Percentiles rank a stretch among this genome's conserved stretches.
Evolutionary conservation across 352 stramenopile genomes (phyloP).

Genomic region (Phytophthora quininea): DNA sequence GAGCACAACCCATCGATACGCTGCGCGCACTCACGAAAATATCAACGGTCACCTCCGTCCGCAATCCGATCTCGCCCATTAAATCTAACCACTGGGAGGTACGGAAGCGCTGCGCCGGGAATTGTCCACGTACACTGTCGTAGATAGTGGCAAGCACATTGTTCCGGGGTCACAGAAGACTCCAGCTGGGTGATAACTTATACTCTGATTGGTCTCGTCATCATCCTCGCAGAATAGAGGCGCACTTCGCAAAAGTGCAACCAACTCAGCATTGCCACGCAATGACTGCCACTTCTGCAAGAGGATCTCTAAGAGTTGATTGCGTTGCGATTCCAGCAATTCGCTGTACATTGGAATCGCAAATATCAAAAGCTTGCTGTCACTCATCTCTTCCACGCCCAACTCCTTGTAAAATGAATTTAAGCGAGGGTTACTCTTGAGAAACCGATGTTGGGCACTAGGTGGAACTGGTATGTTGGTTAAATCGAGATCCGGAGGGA

Average conservation of each 20-base stretch:
- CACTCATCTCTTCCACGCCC: slow-evolving; percentile 76
- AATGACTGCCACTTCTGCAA: slow-evolving; percentile 64
- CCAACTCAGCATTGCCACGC: slow-evolving; percentile 58
- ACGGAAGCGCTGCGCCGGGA: slow-evolving; percentile 58
- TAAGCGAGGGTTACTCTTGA: slow-evolving; percentile 69
- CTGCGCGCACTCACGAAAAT: slow-evolving; percentile 83
- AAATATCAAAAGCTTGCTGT: slow-evolving; percentile 77
- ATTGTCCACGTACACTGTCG: slow-evolving; percentile 51
- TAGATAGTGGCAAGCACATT: slow-evolving; percentile 80
- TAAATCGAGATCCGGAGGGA: slow-evolving; percentile 69
- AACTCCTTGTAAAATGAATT: slow-evolving; percentile 83
- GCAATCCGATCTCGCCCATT: slow-evolving; percentile 84
- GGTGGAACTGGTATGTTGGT: slow-evolving; percentile 60
- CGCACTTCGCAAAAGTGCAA: slow-evolving; percentile 47
- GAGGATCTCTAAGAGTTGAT: slow-evolving; percentile 62
- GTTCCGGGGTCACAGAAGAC: slow-evolving; percentile 86
- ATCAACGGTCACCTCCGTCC: slow-evolving; percentile 74
- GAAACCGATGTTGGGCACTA: slow-evolving; percentile 61
- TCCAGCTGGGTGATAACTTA: slow-evolving; percentile 46
- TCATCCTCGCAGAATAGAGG: slow-evolving; percentile 60
- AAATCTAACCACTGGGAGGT: slow-evolving; percentile 77
- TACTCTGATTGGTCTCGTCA: slow-evolving; percentile 24
- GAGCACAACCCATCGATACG: slow-evolving; percentile 68
- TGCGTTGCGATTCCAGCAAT: slow-evolving; percentile 48
- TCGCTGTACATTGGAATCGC: slow-evolving; percentile 73